phyloP scores from a whole-genome alignment of 2,329 filamentous ascomycete genomes.

The Gaeumannomyces sp. region DNA sequence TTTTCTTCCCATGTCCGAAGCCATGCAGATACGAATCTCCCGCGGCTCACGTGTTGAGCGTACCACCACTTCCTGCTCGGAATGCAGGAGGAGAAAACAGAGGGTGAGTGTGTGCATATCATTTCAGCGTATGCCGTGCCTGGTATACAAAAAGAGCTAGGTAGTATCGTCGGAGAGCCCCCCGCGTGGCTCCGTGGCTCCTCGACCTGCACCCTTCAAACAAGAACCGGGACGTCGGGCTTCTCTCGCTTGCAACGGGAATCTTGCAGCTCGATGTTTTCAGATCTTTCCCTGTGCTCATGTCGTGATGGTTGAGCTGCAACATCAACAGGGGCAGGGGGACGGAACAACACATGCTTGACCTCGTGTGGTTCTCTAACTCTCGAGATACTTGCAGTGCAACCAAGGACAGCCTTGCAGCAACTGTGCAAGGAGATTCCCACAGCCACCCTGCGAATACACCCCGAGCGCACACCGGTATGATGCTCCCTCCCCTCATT shows the following conservation, averaged over 20 bases:
- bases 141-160: background rate
- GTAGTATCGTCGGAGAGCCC: background rate
- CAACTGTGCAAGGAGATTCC: constrained; percentile 47
- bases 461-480: constrained; percentile 21
- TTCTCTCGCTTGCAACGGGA: background rate
- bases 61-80: constrained; percentile 35
- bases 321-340: background rate
- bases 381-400: constrained; percentile 32
- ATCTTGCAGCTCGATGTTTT: background rate
- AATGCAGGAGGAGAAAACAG: constrained; percentile 43
- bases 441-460: constrained; percentile 45
- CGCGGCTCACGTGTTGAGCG: constrained; percentile 20
- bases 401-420: constrained; percentile 48
- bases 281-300: background rate
- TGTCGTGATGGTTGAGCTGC: background rate
- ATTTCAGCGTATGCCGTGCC: no score
- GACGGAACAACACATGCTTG: background rate
- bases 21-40: constrained; percentile 22
- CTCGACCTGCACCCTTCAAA: no score
- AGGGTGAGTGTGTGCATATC: constrained; percentile 26
- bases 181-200: no score
- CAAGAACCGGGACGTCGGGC: background rate
- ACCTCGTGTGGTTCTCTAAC: background rate
- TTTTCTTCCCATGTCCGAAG: constrained; percentile 21
- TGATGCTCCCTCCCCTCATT: constrained; percentile 1